Evolutionary conservation across 768 basidiomycete genomes (phyloP), one percentile per base, ranked within the genome.

Genomic region (Termitomyces sp.): DNA sequence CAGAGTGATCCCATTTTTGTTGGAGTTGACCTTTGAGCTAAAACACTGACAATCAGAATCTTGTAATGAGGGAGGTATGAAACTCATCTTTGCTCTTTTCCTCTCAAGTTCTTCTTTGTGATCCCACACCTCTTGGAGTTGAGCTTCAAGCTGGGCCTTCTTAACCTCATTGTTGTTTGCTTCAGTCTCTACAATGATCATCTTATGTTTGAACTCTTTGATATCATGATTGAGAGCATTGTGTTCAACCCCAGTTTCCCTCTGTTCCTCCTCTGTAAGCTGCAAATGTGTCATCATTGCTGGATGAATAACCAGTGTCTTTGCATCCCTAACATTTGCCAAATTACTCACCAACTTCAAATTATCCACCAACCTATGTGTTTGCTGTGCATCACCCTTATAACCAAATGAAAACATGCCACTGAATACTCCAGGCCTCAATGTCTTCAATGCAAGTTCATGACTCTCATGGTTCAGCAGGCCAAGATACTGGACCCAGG

Each of bases 361-460:
- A 61, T 71, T 79, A 65, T 94, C 91, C 14, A 94, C 25, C 88
- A 88, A 77, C 59, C 79, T 79, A 73, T 81, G 83, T 4, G 86
- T 87, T 2, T 69, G 69, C 55, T 73, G 69, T 2, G 74, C 73
- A 57, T 80, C 80, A 25, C 86, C 89, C 67, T 85, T 85, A 63
- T 91, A 71, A 6, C 92, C 92, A 66, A 94, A 93, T 72, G 80
- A 89, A 52, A 94, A 73, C 63, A 94, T 81, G 17, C 91, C 91
- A 7, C 92, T 89, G 59, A 77, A 93, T 3, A 25, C 25, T 25
- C 25, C 25, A 25, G 75, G 71, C 8, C 87, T 78, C 46, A 92
- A 74, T 25, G 86, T 74, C 61, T 79, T 75, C 66, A 80, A 76
- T 4, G 90, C 91, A 8, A 81, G 70, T 45, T 73, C 72, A 72